Evolutionary conservation across 2,329 filamentous ascomycete species (phyloP), one percentile per base, ranked within the genome.

Genomic region (Stagonosporopsis tanaceti): DNA sequence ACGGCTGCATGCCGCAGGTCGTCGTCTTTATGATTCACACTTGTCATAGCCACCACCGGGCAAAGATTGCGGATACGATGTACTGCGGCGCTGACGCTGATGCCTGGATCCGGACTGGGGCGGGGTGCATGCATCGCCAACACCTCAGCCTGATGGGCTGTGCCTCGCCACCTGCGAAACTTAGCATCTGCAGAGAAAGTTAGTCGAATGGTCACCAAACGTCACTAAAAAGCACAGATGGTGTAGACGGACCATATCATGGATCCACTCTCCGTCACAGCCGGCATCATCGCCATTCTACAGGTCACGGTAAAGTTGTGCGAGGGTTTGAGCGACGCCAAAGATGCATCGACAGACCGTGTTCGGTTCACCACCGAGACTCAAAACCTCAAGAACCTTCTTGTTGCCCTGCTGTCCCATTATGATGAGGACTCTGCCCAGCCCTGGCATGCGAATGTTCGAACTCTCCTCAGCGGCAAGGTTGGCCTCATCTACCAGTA

Each of bases 401-500:
- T 62, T 8, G 27, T 39, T 4, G 48, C 27, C 14, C 34, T 54
- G 32, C 9, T 22, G 25, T 51, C 28, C 32, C 53, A 45, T 12
- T 39, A 57, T 2, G 50, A 53, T 15, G 38, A 46, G 22, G 28
- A 40, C 15, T 14, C 22, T 39, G 24, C 20, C 14, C 9, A 54
- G 28, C 61, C 63, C 45, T 73, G 69, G 70, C 67, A 63, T 42
- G 60, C 51, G 11, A 53, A 62, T 5, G 46, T 70, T 25, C 44
- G 41, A 52, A 58, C 28, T 15, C 35, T 20, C 7, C 61, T 70
- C n/a, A 55, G 50, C 34, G 58, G 54, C 11, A 28, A 61, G 17
- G 59, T 70, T 45, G 69, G 71, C 4, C 68, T 68, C 12, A 47
- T 73, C 15, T 61, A 68, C 37, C 70, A 71, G 56, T 71, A 64